Base-by-base conservation (phyloP, 345 rosid species). In the Camelina neglecta region DNA sequence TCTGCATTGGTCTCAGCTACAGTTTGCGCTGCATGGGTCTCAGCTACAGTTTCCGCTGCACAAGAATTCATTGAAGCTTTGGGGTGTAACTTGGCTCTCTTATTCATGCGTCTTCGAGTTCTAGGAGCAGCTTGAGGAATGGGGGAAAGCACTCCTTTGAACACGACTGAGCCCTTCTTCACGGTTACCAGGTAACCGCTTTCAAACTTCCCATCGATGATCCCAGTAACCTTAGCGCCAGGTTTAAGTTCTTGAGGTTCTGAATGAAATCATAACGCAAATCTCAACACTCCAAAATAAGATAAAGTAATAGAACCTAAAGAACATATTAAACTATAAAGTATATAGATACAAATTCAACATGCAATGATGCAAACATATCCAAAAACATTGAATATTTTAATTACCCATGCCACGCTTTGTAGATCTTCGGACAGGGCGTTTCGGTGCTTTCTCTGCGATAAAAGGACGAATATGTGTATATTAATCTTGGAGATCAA, bases 171-270 rank as follows among this genome's bases (percentile, higher is more conserved):
- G 29, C 91, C 93, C 74, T 85, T 11, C 71, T 75, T 77, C 69
- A 89, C 79, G 2, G 86, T 89, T 56, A 91, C 81, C 57, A 93
- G 77, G 78, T 89, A 91, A 36, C 92, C 98, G 31, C 65, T 58
- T 38, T 89, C 89, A 29, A 93, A 90, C 69, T 89, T 90, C 47
- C 85, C 96, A 81, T 89, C 92, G 54, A 93, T 89, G 16, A 54
- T 60, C 78, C 96, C 96, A 16, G 68, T 60, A 66, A 93, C 85
- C 15, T 77, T 63, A 80, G 63, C 64, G 39, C 93, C 96, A 74
- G 68, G 65, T 60, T 71, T 75, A 86, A 84, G 75, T 44, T 23
- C 60, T n/a, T 50, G 53, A 50, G 16, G 6, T 11, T 83, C 81
- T 6, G 66, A 18, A 31, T 16, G 11, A 29, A 29, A 29, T 29